These are phyloP conservation scores for Geranium rotundifolium DNA, from an alignment of 345 rosid species.

Conservation along the genomic window DNA sequence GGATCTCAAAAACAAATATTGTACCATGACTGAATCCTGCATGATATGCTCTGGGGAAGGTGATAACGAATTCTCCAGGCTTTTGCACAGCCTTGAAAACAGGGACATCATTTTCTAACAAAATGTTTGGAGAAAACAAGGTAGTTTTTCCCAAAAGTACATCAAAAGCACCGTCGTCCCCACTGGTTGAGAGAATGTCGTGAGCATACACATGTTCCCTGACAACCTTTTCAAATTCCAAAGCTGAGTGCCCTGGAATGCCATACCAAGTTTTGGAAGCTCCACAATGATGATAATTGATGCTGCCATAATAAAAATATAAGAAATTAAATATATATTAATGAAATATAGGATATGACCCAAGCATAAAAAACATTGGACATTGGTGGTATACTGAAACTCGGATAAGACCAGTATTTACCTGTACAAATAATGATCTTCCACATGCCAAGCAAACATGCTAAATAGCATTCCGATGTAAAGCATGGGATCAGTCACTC, in stretches of 20 bases:
- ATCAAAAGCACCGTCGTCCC: constrained; percentile 97
- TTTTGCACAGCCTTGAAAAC: constrained; percentile 96
- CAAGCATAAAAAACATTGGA: not conserved
- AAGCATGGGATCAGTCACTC: constrained; percentile 99
- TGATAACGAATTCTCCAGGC: constrained; percentile 88
- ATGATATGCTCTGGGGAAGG: constrained; percentile 97
- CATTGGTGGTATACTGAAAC: not conserved
- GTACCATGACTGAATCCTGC: constrained; percentile 98
- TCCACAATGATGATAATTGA: constrained; percentile 97
- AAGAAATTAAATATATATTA: not conserved
- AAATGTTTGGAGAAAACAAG: constrained; percentile 80
- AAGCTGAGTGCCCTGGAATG: constrained; percentile 88
- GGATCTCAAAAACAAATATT: not conserved
- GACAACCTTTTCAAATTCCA: constrained; percentile 83
- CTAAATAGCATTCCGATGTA: constrained; percentile 99
- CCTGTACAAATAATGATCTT: constrained; percentile 98
- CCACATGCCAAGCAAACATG: constrained; percentile 99
- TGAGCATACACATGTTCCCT: constrained; percentile 65
- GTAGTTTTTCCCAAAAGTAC: constrained; percentile 96
- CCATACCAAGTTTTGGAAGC: constrained; percentile 99
- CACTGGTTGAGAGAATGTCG: constrained; percentile 63
- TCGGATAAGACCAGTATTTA: constrained; percentile 12
- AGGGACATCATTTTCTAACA: constrained; percentile 75
- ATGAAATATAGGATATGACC: constrained; percentile 2
- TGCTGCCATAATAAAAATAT: constrained; percentile 35